Evolutionary conservation across 1,284 basidiomycete species (phyloP).

Genomic region (Gomphus bonarii): DNA sequence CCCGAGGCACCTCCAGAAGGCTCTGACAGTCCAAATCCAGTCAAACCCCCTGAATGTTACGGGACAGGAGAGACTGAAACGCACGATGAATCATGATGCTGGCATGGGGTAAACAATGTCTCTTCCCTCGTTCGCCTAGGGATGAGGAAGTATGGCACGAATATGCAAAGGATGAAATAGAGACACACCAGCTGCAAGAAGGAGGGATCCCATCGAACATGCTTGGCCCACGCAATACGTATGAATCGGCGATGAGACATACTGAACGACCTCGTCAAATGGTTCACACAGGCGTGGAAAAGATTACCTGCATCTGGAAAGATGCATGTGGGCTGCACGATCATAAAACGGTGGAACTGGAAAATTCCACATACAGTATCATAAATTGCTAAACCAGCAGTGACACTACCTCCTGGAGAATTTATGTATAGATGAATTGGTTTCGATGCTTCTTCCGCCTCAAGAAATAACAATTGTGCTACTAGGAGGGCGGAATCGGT

Average conservation of each 20-base stretch:
- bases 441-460: slow-evolving; percentile 85
- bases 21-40: slow-evolving; percentile 39
- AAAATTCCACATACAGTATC: slow-evolving; percentile 57
- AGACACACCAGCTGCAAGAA: slow-evolving; percentile 65
- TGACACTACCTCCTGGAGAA: slow-evolving; percentile 89
- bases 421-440: slow-evolving; percentile 94
- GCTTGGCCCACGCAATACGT: slow-evolving; percentile 92
- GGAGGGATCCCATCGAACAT: slow-evolving; percentile 86
- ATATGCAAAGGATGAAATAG: slow-evolving; percentile 5
- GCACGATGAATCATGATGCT: slow-evolving; percentile 95
- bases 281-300: neutral
- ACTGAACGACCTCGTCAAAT: slow-evolving; percentile 37
- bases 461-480: slow-evolving; percentile 85
- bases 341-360: neutral
- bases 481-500: slow-evolving; percentile 76
- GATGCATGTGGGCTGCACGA: slow-evolving; percentile 14
- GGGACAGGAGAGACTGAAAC: slow-evolving; percentile 28
- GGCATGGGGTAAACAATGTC: slow-evolving; percentile 83
- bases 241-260: slow-evolving; percentile 87
- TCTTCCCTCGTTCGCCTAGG: slow-evolving; percentile 68
- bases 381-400: slow-evolving; percentile 89
- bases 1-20: slow-evolving; percentile 90
- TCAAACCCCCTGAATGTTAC: slow-evolving; percentile 12
- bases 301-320: slow-evolving; percentile 61
- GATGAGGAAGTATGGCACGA: neutral